Evolutionary conservation across 306 rosid genomes (phyloP).

Genomic region (Trifolium fragiferum): DNA sequence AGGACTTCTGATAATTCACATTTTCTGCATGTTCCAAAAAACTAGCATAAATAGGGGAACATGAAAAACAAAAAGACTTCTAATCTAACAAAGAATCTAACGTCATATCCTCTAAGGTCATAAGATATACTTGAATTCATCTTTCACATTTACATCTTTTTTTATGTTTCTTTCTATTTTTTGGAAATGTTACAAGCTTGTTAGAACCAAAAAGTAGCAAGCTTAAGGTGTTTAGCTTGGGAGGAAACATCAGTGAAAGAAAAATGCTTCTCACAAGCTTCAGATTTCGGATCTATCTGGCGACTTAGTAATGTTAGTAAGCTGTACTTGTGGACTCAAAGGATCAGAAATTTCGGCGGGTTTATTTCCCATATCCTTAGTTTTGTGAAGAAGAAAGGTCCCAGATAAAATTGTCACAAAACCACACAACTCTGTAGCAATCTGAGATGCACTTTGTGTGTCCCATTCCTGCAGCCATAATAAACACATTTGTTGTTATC

Average conservation of each 20-base stretch:
- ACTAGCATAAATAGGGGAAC: neutral
- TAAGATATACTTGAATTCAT: conserved; percentile 18
- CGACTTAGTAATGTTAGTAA: neutral
- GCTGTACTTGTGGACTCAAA: conserved; percentile 36
- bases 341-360: conserved; percentile 43
- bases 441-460: conserved; percentile 67
- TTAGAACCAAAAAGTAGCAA: conserved; percentile 23
- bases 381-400: conserved; percentile 88
- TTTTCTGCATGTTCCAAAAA: neutral
- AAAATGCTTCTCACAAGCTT: neutral
- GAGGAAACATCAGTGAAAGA: conserved; percentile 13
- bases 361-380: conserved; percentile 77
- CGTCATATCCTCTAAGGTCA: conserved; percentile 20
- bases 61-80: conserved; percentile 4
- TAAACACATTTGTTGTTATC: neutral
- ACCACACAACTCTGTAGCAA: conserved; percentile 79
- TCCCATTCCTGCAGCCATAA: conserved; percentile 71
- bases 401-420: conserved; percentile 88
- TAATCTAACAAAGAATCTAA: conserved; percentile 15
- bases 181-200: conserved; percentile 30
- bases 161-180: neutral
- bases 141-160: conserved; percentile 17
- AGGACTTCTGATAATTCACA: neutral
- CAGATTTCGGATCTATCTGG: neutral
- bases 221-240: neutral